These are phyloP conservation scores for Penicillium fuscoglaucum DNA, from an alignment of 2,329 filamentous ascomycete species.

Conservation along the genomic window DNA sequence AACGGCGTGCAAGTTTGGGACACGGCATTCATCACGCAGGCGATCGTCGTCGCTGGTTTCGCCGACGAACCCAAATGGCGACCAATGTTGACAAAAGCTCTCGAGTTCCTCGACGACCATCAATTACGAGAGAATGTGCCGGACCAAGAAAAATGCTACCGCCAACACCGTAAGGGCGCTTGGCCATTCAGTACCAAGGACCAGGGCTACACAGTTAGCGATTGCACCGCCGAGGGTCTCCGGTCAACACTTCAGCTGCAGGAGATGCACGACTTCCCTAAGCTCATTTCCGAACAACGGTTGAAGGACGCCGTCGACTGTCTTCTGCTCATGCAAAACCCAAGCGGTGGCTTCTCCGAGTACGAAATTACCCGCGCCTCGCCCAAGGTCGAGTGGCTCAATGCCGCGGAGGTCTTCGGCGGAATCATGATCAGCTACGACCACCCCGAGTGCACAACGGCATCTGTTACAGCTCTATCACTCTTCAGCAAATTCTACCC, in stretches of 20 bases:
- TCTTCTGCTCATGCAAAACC: conserved; percentile 86
- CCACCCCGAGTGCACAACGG: conserved; percentile 96
- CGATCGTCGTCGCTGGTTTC: conserved; percentile 74
- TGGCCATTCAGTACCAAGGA: conserved; percentile 94
- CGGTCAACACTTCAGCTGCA: conserved; percentile 86
- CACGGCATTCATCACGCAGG: conserved; percentile 85
- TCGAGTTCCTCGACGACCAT: conserved; percentile 84
- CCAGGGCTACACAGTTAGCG: conserved; percentile 93
- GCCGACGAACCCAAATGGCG: conserved; percentile 74
- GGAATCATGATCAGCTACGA: conserved; percentile 99
- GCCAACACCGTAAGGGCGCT: conserved; percentile 85
- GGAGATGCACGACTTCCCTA: conserved; percentile 71
- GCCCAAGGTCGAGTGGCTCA: conserved; percentile 77
- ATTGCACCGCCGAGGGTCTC: conserved; percentile 88
- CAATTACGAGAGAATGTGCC: conserved; percentile 83
- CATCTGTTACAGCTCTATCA: conserved; percentile 82
- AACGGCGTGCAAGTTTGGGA: conserved; percentile 99
- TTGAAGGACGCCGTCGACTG: conserved; percentile 89
- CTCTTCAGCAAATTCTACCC: conserved; percentile 82
- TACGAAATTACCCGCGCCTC: conserved; percentile 84
- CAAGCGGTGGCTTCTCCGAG: conserved; percentile 79
- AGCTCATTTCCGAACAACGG: conserved; percentile 71
- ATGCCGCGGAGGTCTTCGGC: conserved; percentile 94
- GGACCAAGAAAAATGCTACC: conserved; percentile 78
- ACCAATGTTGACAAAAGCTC: conserved; percentile 77